Percentiles rank a stretch among this genome's conserved stretches.
These are phyloP conservation scores for Sugiyamaella lignohabitans DNA, from an alignment of 805 yeast genomes.

Conservation along the genomic window DNA sequence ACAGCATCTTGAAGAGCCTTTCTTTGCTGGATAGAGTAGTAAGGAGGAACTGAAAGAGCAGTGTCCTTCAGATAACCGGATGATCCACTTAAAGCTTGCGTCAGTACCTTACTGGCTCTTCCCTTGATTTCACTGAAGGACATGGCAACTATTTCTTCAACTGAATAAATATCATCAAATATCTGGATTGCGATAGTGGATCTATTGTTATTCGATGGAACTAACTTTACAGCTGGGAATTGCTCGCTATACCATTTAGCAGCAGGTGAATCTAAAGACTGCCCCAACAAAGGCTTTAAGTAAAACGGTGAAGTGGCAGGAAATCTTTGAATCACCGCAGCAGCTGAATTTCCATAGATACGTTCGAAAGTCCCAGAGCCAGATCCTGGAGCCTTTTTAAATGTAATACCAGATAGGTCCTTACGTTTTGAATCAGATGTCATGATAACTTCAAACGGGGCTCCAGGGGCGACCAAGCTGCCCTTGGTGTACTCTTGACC, in stretches of 20 bases:
- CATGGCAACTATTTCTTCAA: conserved; percentile 88
- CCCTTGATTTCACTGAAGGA: conserved; percentile 53
- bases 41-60: conserved; percentile 74
- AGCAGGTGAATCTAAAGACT: conserved; percentile 35
- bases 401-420: conserved; percentile 71
- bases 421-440: conserved; percentile 90
- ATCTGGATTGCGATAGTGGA: conserved; percentile 51
- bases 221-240: conserved; percentile 42
- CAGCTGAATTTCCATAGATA: conserved; percentile 70
- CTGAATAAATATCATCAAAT: conserved; percentile 44
- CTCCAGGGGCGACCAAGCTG: conserved; percentile 82
- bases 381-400: conserved; percentile 33
- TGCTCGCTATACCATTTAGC: conserved; percentile 42
- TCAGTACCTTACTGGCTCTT: conserved; percentile 58
- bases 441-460: conserved; percentile 78
- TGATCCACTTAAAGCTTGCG: conserved; percentile 29
- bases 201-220: conserved; percentile 40
- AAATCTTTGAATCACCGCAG: conserved; percentile 60
- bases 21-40: conserved; percentile 57
- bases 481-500: conserved; percentile 88
- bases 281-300: conserved; percentile 67
- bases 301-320: conserved; percentile 65
- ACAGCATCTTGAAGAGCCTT: conserved; percentile 67
- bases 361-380: conserved; percentile 41
- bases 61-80: conserved; percentile 56